Evolutionary conservation across 768 basidiomycete species (phyloP), one percentile per base, ranked within the genome.

Genomic region (Lyophyllum atratum): DNA sequence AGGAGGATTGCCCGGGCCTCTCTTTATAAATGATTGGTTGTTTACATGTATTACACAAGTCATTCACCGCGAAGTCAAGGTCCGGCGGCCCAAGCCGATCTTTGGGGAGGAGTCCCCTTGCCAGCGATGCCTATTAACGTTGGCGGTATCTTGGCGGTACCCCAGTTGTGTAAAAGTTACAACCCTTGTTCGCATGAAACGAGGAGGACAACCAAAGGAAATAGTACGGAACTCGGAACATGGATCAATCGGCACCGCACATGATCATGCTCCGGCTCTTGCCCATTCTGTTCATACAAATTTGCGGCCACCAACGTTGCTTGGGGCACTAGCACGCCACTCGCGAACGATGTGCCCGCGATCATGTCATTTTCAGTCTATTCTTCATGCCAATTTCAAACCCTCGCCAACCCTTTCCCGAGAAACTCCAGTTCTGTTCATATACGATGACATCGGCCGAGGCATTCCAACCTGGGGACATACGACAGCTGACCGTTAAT

Each of bases 31-130:
- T 58, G 54, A 29, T 26, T 29, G 33, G 26, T 25, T 58, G 61
- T 59, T 62, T 59, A 59, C 61, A 55, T 62, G 34, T 62, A 58
- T 51, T 58, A 51, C 43, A 21, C 19, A n/a, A n/a, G n/a, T n/a
- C n/a, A n/a, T 12, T 40, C 37, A 21, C 39, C 49, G 14, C n/a
- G 28, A 29, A 44, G 9, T 5, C 49, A 58, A 59, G 58, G 39
- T 59, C 58, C 58, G 58, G 34, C 34, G 53, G n/a, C 10, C 43
- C 42, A 49, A 53, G 22, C 26, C 21, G 24, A 33, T 26, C 11
- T 37, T 15, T 29, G 43, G 46, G 53, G 60, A 31, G 45, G 44
- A 8, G 24, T 17, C 33, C 43, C 43, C 53, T 28, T 44, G 43
- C 15, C 19, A 40, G 50, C 39, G n/a, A 15, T n/a, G 24, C 19